phyloP scores from a whole-genome alignment of 208 protist genomes.

The Crithidia bombi region DNA sequence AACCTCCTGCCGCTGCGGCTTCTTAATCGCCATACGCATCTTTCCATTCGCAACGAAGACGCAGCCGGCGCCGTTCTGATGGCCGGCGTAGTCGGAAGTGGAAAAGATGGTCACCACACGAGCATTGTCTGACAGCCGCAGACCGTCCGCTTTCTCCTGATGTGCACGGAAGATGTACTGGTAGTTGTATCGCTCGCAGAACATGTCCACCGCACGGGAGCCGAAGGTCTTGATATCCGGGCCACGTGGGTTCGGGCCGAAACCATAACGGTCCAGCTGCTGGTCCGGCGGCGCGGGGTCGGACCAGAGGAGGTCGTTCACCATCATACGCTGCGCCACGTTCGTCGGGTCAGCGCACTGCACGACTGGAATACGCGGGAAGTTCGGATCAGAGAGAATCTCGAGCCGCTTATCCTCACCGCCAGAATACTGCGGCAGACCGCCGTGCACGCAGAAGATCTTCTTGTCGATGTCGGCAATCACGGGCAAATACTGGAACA shows the following conservation, averaged over 20 bases:
- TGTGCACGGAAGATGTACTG: slow-evolving; percentile 95
- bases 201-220: slow-evolving; percentile 90
- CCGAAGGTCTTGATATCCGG: slow-evolving; percentile 92
- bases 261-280: slow-evolving; percentile 88
- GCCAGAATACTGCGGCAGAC: slow-evolving; percentile 92
- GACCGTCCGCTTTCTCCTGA: slow-evolving; percentile 90
- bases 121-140: slow-evolving; percentile 90
- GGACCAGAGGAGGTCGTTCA: slow-evolving; percentile 92
- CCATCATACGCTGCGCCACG: slow-evolving; percentile 88
- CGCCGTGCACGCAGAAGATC: slow-evolving; percentile 95
- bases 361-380: slow-evolving; percentile 87
- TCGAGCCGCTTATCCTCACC: slow-evolving; percentile 89
- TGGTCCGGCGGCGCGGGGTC: slow-evolving; percentile 86
- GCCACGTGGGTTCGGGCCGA: slow-evolving; percentile 88
- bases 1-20: slow-evolving; percentile 68
- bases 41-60: slow-evolving; percentile 84
- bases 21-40: slow-evolving; percentile 93
- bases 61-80: slow-evolving; percentile 91
- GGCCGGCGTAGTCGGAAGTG: slow-evolving; percentile 91
- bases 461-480: slow-evolving; percentile 94
- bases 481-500: slow-evolving; percentile 93
- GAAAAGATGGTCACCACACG: slow-evolving; percentile 94
- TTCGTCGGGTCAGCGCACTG: slow-evolving; percentile 86
- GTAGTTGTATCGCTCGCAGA: slow-evolving; percentile 91
- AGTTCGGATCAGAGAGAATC: slow-evolving; percentile 82